Conservation (phyloP, 495 filamentous ascomycete genomes). For the Hypomontagnella monticulosa region DNA sequence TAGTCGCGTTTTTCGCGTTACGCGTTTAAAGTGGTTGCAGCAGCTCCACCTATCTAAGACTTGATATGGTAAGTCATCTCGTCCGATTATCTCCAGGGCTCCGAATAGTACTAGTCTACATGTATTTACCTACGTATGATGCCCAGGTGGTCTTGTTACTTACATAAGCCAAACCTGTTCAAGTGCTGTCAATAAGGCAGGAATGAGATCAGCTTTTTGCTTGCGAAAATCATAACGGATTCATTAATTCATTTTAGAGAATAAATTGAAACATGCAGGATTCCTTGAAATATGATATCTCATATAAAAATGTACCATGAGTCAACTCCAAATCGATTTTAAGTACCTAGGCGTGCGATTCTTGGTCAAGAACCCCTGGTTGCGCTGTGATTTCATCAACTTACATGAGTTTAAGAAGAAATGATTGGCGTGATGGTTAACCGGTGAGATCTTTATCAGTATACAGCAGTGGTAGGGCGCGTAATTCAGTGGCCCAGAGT, state of each 20-base stretch:
- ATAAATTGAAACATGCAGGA: no score
- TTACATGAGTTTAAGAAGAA: not conserved
- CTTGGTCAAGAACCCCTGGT: constrained; percentile 2
- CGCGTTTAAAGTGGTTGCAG: constrained; percentile 39
- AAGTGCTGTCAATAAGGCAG: no score
- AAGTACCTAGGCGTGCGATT: not conserved
- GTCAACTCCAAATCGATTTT: not conserved
- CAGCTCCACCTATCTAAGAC: constrained; percentile 31
- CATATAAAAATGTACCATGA: no score
- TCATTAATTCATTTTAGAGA: no score
- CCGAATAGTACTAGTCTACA: no score
- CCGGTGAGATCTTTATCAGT: constrained; percentile 27
- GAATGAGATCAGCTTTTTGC: no score
- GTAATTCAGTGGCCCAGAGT: constrained; percentile 10
- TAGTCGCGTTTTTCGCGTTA: constrained; percentile 38
- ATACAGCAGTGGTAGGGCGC: constrained; percentile 2
- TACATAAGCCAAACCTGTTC: no score
- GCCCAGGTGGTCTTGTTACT: no score
- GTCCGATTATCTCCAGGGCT: constrained; percentile 39
- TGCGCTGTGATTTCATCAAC: not conserved
- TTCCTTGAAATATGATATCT: no score
- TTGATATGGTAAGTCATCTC: constrained; percentile 15
- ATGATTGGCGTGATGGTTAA: constrained; percentile 30
- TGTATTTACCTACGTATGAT: no score
- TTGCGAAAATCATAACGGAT: no score